phyloP scores from a whole-genome alignment of 768 basidiomycete genomes.

The Boletus subcaerulescens region DNA sequence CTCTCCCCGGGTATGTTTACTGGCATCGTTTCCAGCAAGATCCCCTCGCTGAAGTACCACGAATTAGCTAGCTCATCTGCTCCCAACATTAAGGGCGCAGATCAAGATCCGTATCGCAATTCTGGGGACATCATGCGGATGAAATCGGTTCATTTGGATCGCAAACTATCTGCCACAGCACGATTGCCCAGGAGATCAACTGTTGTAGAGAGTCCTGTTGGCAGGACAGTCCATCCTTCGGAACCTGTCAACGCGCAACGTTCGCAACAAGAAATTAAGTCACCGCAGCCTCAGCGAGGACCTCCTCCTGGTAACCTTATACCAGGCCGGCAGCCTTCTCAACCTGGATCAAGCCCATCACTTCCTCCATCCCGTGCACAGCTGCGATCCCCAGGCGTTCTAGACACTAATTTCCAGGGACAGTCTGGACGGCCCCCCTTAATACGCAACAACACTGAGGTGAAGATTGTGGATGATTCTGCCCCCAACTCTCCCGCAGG shows the following conservation, averaged over 20 bases:
- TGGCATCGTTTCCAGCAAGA: constrained; percentile 3
- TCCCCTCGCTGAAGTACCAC: constrained; percentile 7
- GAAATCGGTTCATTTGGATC: constrained; percentile 91
- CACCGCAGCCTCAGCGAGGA: constrained; percentile 41
- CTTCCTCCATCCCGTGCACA: constrained; percentile 37
- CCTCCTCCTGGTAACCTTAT: constrained; percentile 34
- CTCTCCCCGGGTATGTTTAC: constrained; percentile 60
- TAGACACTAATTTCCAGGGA: constrained; percentile 38
- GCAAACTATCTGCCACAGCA: constrained; percentile 93
- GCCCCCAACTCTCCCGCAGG: constrained; percentile 68
- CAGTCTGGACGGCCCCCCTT: constrained; percentile 63
- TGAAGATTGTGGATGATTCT: constrained; percentile 86
- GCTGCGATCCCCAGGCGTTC: constrained; percentile 37
- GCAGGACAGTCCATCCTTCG: constrained; percentile 75
- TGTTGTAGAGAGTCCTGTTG: constrained; percentile 91
- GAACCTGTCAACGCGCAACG: constrained; percentile 52
- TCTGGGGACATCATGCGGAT: constrained; percentile 90
- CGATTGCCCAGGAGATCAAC: constrained; percentile 91
- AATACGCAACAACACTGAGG: constrained; percentile 77
- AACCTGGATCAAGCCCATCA: constrained; percentile 29
- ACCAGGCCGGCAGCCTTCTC: constrained; percentile 35
- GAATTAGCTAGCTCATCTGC: constrained; percentile 29
- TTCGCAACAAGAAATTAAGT: constrained; percentile 38
- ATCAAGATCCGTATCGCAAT: constrained; percentile 79
- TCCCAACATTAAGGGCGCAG: constrained; percentile 35